These are phyloP conservation scores for Rhizopogon vinicolor DNA, from an alignment of 768 basidiomycete genomes.

Conservation along the genomic window DNA sequence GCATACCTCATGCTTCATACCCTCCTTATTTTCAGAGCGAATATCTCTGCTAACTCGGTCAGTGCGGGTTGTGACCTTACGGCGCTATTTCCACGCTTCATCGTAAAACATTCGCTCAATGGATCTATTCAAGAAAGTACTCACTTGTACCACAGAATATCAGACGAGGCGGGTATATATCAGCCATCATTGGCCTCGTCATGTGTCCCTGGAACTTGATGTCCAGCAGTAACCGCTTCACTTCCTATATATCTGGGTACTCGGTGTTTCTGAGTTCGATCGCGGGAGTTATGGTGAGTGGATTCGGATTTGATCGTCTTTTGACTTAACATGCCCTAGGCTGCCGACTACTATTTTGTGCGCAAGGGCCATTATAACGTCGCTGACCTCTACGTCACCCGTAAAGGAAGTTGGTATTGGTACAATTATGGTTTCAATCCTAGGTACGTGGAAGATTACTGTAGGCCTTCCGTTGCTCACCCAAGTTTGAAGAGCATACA, in stretches of 20 bases:
- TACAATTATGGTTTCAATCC: slow-evolving; percentile 69
- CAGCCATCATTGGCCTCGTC: slow-evolving; percentile 64
- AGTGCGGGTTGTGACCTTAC: slow-evolving; percentile 77
- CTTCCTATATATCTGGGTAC: slow-evolving; percentile 74
- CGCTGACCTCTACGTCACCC: slow-evolving; percentile 56
- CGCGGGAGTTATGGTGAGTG: slow-evolving; percentile 63
- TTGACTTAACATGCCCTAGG: slow-evolving; percentile 26
- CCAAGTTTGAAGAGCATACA: slow-evolving; percentile 40
- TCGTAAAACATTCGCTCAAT: slow-evolving; percentile 32
- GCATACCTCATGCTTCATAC: slow-evolving; percentile 5
- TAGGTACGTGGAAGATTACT: slow-evolving; percentile 30
- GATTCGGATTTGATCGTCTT: neutral
- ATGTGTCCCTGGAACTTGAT: slow-evolving; percentile 72
- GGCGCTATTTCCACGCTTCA: slow-evolving; percentile 65
- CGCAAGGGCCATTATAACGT: slow-evolving; percentile 60
- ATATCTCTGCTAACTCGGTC: slow-evolving; percentile 73
- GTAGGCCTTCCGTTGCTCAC: neutral
- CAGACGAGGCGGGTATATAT: slow-evolving; percentile 72
- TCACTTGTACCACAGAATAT: slow-evolving; percentile 46
- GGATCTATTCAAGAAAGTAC: neutral
- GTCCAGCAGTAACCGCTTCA: slow-evolving; percentile 64
- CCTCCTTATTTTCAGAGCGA: slow-evolving; percentile 30
- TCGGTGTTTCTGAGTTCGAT: slow-evolving; percentile 75
- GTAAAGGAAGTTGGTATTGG: slow-evolving; percentile 59
- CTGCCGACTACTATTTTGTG: slow-evolving; percentile 70